Conservation (phyloP, 768 basidiomycete genomes). For the Boletus tylopilopsis region DNA sequence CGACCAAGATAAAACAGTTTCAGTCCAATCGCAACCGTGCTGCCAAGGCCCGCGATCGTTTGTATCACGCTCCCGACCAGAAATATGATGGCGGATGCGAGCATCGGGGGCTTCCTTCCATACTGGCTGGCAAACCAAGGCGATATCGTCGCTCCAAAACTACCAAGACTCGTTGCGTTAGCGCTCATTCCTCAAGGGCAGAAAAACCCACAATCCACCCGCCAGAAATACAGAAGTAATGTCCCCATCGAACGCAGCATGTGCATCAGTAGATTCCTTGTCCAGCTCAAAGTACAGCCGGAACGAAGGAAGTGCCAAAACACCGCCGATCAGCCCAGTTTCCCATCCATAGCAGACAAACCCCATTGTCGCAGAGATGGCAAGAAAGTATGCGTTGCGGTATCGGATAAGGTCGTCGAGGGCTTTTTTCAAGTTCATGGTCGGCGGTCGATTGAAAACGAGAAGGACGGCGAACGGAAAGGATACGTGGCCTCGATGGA, state of each 20-base stretch:
- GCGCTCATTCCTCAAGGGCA: not conserved
- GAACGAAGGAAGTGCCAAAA: conserved; percentile 35
- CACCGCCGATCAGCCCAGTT: conserved; percentile 36
- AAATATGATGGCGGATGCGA: conserved; percentile 31
- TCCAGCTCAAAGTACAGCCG: conserved; percentile 33
- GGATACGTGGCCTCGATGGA: not conserved
- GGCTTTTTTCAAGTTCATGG: conserved; percentile 23
- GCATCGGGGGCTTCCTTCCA: conserved; percentile 34
- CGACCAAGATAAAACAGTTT: conserved; percentile 33
- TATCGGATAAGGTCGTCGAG: conserved; percentile 23
- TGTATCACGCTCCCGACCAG: conserved; percentile 35
- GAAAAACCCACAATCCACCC: conserved; percentile 32
- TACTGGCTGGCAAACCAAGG: conserved; percentile 29
- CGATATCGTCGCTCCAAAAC: conserved; percentile 26
- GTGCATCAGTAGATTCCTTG: conserved; percentile 19
- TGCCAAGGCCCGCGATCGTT: conserved; percentile 31
- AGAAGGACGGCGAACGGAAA: not conserved
- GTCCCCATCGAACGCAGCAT: conserved; percentile 32
- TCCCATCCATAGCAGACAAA: conserved; percentile 37
- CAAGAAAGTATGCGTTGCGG: conserved; percentile 34
- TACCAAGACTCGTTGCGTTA: not conserved
- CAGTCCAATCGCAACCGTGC: conserved; percentile 22
- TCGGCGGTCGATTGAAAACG: not conserved
- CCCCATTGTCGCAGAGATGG: conserved; percentile 33
- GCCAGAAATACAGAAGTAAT: conserved; percentile 38